Evolutionary conservation across 805 yeast species (phyloP), one percentile per base, ranked within the genome.

Genomic region (Grigorovia humatica): DNA sequence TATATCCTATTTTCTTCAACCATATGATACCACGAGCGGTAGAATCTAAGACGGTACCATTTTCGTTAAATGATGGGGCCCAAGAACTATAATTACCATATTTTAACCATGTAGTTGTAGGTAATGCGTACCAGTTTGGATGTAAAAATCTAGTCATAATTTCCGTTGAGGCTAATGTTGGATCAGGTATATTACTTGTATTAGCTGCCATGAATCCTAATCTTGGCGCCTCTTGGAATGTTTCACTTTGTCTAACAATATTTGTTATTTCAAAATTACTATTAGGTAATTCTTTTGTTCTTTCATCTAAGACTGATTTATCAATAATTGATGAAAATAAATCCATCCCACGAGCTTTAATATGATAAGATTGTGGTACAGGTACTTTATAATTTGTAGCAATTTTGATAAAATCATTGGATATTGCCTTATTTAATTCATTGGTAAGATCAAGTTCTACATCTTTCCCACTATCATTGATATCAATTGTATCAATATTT

Each of bases 261-360:
- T 81, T 82, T 35, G 89, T 73, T n/a, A 81, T 63, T 47, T 76
- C 74, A 61, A 86, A 83, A 13, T 63, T 63, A 38, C 83, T 82
- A 32, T 82, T 82, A 9, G 87, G 88, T 4, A 85, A 75, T 2
- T 76, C 69, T 1, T 85, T 79, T 48, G 80, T 82, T 55, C 96
- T 79, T 46, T 82, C 79, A 63, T 93, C 98, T 49, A 89, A 68
- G 19, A 77, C 71, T 0, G 97, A 87, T 59, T 80, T 84, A 30
- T 78, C 75, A 38, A 79, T 75, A 41, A 83, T 68, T 0, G 96
- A 83, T 6, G 96, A 77, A 63, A 93, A 91, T 48, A 93, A 72
- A 13, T 96, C 95, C 30, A 79, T 74, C 43, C 83, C 88, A 44
- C 78, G 77, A 18, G 85, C 80, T 9, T 78, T 68, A 38, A 83